Evolutionary conservation across 2,329 filamentous ascomycete genomes (phyloP).

Genomic region (Fusarium caatingaense): DNA sequence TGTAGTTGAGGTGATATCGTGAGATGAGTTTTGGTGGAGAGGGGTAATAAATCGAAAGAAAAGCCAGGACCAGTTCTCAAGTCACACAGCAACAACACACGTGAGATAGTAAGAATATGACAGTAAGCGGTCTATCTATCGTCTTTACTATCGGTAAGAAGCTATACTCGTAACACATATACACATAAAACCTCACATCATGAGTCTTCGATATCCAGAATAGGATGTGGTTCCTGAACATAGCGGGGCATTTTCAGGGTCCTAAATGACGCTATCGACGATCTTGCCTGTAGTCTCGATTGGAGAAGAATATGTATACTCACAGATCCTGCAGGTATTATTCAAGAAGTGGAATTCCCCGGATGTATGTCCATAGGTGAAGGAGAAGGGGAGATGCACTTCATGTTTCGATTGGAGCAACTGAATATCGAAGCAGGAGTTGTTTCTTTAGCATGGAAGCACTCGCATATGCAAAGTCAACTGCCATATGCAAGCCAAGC

Average conservation of each 20-base stretch:
- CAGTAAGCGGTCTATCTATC: background rate
- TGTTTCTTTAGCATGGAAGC: background rate
- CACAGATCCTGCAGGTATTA: conserved; percentile 14
- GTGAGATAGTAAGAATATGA: background rate
- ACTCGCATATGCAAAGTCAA: background rate
- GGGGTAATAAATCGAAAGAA: conserved; percentile 10
- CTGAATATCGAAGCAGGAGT: background rate
- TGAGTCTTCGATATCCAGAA: conserved; percentile 27
- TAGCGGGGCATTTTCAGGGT: conserved; percentile 25
- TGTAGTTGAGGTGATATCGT: conserved; percentile 8
- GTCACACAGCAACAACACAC: background rate
- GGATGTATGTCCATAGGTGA: background rate
- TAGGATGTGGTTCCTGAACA: conserved; percentile 1
- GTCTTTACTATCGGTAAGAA: background rate
- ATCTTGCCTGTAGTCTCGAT: conserved; percentile 24
- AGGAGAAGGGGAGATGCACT: no score
- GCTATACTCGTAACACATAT: background rate
- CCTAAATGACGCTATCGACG: conserved; percentile 36
- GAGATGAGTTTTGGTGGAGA: conserved; percentile 19
- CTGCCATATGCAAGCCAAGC: background rate
- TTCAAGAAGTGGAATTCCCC: background rate
- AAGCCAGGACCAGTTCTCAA: background rate
- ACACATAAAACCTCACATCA: conserved; percentile 4
- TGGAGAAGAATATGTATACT: conserved; percentile 8
- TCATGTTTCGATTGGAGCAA: background rate